phyloP scores from a whole-genome alignment of 257 asterid genomes.

The Leonotis leonurus region DNA sequence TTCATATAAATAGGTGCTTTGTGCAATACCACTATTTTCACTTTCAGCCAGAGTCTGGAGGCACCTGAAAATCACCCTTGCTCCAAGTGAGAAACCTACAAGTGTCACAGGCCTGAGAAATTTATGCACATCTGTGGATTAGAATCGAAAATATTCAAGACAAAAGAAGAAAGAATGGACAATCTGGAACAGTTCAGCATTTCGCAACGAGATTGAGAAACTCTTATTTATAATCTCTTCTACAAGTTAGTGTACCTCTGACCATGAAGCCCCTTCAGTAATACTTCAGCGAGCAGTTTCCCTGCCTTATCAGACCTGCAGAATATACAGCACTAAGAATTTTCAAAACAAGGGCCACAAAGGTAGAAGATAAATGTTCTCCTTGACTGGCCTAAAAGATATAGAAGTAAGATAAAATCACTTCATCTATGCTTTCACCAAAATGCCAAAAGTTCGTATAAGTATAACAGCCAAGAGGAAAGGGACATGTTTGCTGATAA shows the following conservation, averaged over 20 bases:
- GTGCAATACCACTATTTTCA: slow-evolving; percentile 43
- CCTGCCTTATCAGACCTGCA: slow-evolving; percentile 93
- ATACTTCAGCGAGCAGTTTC: slow-evolving; percentile 73
- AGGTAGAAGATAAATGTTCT: slow-evolving; percentile 1
- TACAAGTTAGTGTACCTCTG: slow-evolving; percentile 42
- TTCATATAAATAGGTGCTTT: background rate
- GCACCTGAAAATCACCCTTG: slow-evolving; percentile 86
- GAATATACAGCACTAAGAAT: slow-evolving; percentile 13
- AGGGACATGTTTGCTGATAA: background rate
- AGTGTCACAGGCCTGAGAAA: slow-evolving; percentile 94
- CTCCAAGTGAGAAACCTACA: slow-evolving; percentile 94
- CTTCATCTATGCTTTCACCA: background rate
- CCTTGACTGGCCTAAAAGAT: background rate
- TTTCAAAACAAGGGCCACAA: background rate
- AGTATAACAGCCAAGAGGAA: background rate
- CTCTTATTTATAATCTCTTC: background rate
- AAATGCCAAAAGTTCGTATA: background rate
- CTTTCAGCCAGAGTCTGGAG: slow-evolving; percentile 72
- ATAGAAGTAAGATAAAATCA: background rate
- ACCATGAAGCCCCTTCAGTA: slow-evolving; percentile 86
- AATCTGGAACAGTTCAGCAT: background rate
- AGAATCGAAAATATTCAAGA: background rate
- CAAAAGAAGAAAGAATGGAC: background rate
- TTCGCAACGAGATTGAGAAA: slow-evolving; percentile 2
- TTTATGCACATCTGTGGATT: slow-evolving; percentile 13